Conservation (phyloP, 1,139 yeast genomes). For the Yamadazyma trypodendri region DNA sequence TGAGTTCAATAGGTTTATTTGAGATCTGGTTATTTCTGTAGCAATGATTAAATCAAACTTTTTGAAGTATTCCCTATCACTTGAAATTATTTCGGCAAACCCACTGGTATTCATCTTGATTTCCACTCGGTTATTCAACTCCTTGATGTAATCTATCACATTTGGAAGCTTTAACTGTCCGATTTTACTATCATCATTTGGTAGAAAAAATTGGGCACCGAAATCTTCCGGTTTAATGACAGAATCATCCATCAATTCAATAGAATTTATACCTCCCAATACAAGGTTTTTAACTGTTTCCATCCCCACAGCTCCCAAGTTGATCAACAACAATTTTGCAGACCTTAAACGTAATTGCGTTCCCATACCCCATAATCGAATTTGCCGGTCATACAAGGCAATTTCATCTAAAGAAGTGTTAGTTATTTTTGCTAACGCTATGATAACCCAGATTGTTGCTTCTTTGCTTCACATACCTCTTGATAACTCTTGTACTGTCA, state of each 20-base stretch:
- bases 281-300: constrained; percentile 84
- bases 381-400: constrained; percentile 92
- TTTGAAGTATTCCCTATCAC: constrained; percentile 42
- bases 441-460: not conserved
- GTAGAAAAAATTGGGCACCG: constrained; percentile 77
- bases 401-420: constrained; percentile 60
- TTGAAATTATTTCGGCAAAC: constrained; percentile 24
- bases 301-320: constrained; percentile 70
- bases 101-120: constrained; percentile 40
- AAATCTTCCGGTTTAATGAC: constrained; percentile 61
- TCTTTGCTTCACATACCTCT: constrained; percentile 15
- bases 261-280: constrained; percentile 81
- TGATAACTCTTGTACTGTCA: constrained; percentile 12
- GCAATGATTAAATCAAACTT: constrained; percentile 72
- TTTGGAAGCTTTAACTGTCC: constrained; percentile 58
- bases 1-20: constrained; percentile 46
- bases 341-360: constrained; percentile 82
- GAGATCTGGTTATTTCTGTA: constrained; percentile 55
- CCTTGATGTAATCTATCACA: constrained; percentile 55
- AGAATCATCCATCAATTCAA: constrained; percentile 67
- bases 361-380: constrained; percentile 93
- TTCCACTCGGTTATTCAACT: constrained; percentile 76
- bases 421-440: constrained; percentile 8
- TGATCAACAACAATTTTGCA: constrained; percentile 66
- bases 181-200: constrained; percentile 43